These are phyloP conservation scores for Phytophthora citricola DNA, from an alignment of 352 stramenopile species.

Conservation along the genomic window DNA sequence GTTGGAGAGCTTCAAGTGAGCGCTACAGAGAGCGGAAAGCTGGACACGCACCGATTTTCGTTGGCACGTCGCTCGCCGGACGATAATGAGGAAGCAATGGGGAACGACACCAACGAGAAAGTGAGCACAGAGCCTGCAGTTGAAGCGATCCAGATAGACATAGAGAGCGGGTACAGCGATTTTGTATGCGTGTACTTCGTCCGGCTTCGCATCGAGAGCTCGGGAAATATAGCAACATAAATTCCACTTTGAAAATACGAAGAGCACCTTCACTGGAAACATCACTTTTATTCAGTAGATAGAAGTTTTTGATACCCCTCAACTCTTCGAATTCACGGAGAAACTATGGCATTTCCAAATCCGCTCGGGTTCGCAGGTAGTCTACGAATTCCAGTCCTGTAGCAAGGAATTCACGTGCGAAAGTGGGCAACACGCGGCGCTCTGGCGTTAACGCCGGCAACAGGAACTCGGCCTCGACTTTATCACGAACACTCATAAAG, in stretches of 20 bases:
- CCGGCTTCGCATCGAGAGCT: constrained; percentile 39
- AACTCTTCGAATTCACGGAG: not conserved
- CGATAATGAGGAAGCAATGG: constrained; percentile 21
- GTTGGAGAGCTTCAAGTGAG: constrained; percentile 48
- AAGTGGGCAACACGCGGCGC: constrained; percentile 53
- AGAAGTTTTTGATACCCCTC: not conserved
- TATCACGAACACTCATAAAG: constrained; percentile 61
- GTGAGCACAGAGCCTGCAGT: constrained; percentile 13
- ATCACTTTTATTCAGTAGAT: not conserved
- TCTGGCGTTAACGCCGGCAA: constrained; percentile 67
- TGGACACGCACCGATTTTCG: constrained; percentile 62
- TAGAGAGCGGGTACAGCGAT: constrained; percentile 71
- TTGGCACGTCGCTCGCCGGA: constrained; percentile 16
- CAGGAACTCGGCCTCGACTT: constrained; percentile 69
- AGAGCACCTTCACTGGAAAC: not conserved
- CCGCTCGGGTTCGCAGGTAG: constrained; percentile 53
- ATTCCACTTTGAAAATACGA: not conserved
- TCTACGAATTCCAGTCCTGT: constrained; percentile 74
- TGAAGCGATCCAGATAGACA: constrained; percentile 71
- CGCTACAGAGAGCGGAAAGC: constrained; percentile 47
- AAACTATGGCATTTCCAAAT: constrained; percentile 33
- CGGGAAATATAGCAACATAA: constrained; percentile 26
- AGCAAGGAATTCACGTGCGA: constrained; percentile 60
- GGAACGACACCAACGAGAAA: constrained; percentile 14
- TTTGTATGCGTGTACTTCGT: constrained; percentile 79